These are phyloP conservation scores for Rutstroemia sp. DNA, from an alignment of 2,329 filamentous ascomycete genomes.

Conservation along the genomic window DNA sequence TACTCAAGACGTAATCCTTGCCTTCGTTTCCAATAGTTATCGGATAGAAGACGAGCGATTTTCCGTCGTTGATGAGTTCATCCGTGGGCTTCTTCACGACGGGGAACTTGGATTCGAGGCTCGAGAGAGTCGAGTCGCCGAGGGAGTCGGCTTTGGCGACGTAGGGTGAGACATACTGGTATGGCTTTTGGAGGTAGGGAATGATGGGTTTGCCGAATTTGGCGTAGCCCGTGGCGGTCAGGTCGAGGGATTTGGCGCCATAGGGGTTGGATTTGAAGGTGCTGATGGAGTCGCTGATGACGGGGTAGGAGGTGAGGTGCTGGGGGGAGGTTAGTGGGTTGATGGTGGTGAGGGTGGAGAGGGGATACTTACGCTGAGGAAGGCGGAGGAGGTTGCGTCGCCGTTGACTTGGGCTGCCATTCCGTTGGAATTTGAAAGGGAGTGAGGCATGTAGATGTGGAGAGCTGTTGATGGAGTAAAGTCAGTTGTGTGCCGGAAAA, in stretches of 20 bases:
- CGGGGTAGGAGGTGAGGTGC: conserved; percentile 80
- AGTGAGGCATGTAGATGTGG: conserved; percentile 15
- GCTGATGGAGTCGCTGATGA: conserved; percentile 70
- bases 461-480: not conserved
- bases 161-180: conserved; percentile 78
- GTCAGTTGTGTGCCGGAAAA: not conserved
- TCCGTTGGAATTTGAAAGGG: conserved; percentile 10
- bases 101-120: conserved; percentile 64
- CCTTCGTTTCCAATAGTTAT: conserved; percentile 53
- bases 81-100: conserved; percentile 67
- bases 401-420: conserved; percentile 43
- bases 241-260: conserved; percentile 68
- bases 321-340: conserved; percentile 31
- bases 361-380: conserved; percentile 36
- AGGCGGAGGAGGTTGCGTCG: conserved; percentile 41
- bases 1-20: conserved; percentile 51
- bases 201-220: conserved; percentile 67
- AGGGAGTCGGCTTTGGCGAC: conserved; percentile 73
- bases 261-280: conserved; percentile 76
- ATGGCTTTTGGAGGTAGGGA: conserved; percentile 71
- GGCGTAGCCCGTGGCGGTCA: conserved; percentile 13
- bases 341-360: not conserved
- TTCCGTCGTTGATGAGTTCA: conserved; percentile 59
- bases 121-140: conserved; percentile 62
- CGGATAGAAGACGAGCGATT: conserved; percentile 54